Base-by-base conservation (phyloP, 805 yeast species). In the Sungouiella thailandica region DNA sequence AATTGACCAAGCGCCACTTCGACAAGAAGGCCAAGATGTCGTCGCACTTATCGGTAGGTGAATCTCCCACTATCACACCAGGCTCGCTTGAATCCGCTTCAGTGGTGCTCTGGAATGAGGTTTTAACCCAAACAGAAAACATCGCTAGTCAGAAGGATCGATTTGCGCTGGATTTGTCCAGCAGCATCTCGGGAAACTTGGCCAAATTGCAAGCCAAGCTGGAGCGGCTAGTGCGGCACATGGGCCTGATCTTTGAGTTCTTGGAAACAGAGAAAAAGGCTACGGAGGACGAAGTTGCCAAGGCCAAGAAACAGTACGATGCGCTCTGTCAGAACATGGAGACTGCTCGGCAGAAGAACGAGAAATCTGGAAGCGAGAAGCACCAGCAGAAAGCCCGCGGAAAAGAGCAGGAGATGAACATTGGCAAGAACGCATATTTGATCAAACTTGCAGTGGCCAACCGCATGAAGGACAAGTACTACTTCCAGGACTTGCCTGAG, bases 401-500 rank as follows among this genome's bases (percentile, higher is more conserved):
- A 19, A 78, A 77, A 44, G 83, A 83, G 50, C 52, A 62, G 4
- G 93, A 83, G 23, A 93, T 93, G 99, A 83, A 88, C 57, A 72
- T 72, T 36, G 78, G 81, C n/a, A 93, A 93, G 57, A 90, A 90
- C 60, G 72, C 72, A 19, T 93, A 93, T 57, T 60, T 93, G 45
- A 74, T 93, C 37, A 77, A 77, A 45, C 80, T 93, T 53, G 83
- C 78, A 49, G 76, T 85, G 17, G 93, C 95, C 34, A 93, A 93
- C 60, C 72, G 97, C 40, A 63, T 89, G 38, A 93, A 93, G 60
- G 97, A 90, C 58, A 93, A 93, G 58, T 88, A 78, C 61, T 89
- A 70, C 57, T 88, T 83, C 53, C 97, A 90, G 61, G 97, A 93
- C 57, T 63, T 88, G 17, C 98, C 98, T 0, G 96, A 89, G 57